These are phyloP conservation scores for Periconia digitata DNA, from an alignment of 2,329 filamentous ascomycete species.

Conservation along the genomic window DNA sequence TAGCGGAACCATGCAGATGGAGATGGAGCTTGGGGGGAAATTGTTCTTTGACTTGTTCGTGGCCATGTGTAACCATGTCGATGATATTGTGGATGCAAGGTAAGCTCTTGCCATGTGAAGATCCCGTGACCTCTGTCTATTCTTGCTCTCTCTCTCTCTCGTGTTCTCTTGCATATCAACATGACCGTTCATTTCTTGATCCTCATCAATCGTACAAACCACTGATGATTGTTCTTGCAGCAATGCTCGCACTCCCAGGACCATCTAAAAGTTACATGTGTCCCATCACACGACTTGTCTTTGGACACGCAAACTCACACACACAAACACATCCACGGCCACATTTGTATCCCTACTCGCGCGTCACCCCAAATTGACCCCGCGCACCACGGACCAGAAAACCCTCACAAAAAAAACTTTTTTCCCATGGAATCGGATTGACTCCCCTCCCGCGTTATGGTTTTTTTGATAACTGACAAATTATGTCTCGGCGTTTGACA, in stretches of 20 bases:
- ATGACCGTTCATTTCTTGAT: not conserved
- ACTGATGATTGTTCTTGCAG: slow-evolving; percentile 29
- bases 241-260: slow-evolving; percentile 56
- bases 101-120: slow-evolving; percentile 20
- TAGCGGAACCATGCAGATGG: slow-evolving; percentile 97
- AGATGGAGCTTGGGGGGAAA: slow-evolving; percentile 94
- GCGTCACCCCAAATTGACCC: slow-evolving; percentile 20
- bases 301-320: slow-evolving; percentile 13
- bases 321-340: not conserved
- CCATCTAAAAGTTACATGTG: slow-evolving; percentile 50
- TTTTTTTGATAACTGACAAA: slow-evolving; percentile 8
- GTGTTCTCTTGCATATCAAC: not conserved
- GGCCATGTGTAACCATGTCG: slow-evolving; percentile 96
- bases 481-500: not conserved
- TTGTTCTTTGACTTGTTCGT: slow-evolving; percentile 98
- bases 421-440: slow-evolving; percentile 23
- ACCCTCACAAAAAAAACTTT: slow-evolving; percentile 29
- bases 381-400: slow-evolving; percentile 28
- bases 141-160: not conserved
- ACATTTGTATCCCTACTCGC: slow-evolving; percentile 8
- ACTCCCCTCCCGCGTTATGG: slow-evolving; percentile 22
- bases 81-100: slow-evolving; percentile 89
- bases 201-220: not conserved
- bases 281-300: slow-evolving; percentile 1
- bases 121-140: not conserved